Conservation (phyloP, 352 stramenopile species). For the Globisporangium heterothallicum region DNA sequence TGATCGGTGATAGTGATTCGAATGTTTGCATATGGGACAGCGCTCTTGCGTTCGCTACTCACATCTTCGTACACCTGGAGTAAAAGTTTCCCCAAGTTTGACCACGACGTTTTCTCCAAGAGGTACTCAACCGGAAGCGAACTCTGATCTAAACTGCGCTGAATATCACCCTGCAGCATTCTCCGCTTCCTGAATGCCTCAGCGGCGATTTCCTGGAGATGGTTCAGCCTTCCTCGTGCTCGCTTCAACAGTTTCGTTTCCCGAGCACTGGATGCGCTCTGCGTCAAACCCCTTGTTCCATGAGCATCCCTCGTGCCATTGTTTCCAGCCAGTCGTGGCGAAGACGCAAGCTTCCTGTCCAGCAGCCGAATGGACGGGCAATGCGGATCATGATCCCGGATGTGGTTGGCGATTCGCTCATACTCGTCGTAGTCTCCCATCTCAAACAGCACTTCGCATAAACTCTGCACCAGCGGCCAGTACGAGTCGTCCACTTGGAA, state of each 20-base stretch:
- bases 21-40: slow-evolving; percentile 18
- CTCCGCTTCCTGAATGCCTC: slow-evolving; percentile 27
- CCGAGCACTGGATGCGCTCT: not conserved
- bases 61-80: slow-evolving; percentile 61
- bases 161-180: slow-evolving; percentile 16
- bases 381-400: slow-evolving; percentile 38
- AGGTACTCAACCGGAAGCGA: slow-evolving; percentile 27
- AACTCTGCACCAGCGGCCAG: slow-evolving; percentile 50
- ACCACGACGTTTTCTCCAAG: slow-evolving; percentile 44
- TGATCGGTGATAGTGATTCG: slow-evolving; percentile 19
- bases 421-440: slow-evolving; percentile 53
- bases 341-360: slow-evolving; percentile 9
- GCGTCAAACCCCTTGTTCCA: not conserved
- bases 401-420: slow-evolving; percentile 33
- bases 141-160: slow-evolving; percentile 12
- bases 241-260: slow-evolving; percentile 14
- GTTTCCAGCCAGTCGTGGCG: not conserved
- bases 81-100: slow-evolving; percentile 45
- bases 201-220: slow-evolving; percentile 3
- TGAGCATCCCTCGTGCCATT: not conserved
- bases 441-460: slow-evolving; percentile 53
- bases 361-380: slow-evolving; percentile 31
- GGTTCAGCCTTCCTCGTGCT: slow-evolving; percentile 6
- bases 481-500: slow-evolving; percentile 51
- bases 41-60: slow-evolving; percentile 18